Evolutionary conservation across 345 rosid genomes (phyloP), one percentile per base, ranked within the genome.

Genomic region (Aurinia saxatilis): DNA sequence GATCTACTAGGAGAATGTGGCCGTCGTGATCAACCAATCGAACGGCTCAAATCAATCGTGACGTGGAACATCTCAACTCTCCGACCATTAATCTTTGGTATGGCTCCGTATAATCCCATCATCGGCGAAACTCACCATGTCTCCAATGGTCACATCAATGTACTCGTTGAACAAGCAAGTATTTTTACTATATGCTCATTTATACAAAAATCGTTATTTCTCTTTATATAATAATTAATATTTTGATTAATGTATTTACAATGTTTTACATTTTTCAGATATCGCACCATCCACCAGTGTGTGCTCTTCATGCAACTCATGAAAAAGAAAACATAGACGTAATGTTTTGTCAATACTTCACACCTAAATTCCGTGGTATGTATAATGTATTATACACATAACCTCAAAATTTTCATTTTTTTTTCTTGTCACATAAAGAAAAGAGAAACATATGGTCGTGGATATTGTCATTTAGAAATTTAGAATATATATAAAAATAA

Each of bases 41-140:
- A 83, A 1, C 80, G 98, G 61, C 60, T 92, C 34, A 72, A 54
- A 15, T 29, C 73, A 1, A 79, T 89, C 0, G 84, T 86, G 2
- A 79, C 82, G 1, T 92, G 98, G 98, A 71, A 71, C 70, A 80
- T 92, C 51, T 81, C 96, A 2, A 77, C 79, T 2, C 39, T 61
- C 5, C 82, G 98, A 1, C 93, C 95, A 17, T 10, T 62, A 0
- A 8, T 67, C 31, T 86, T 86, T 14, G 98, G 98, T 1, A 50
- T 78, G 18, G 91, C 85, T 46, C 98, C 98, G 14, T 92, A 75
- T 57, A 92, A 92, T 53, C 89, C 95, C 10, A 23, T 84, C 70
- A 85, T 92, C 18, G 98, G 98, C 13, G 96, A 92, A 77, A 92
- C 95, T 42, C 98, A 92, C 55, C 98, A 89, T 55, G 93, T 83